phyloP scores from a whole-genome alignment of 225 moss, liverwort and hornwort species.

The Climacium dendroides region DNA sequence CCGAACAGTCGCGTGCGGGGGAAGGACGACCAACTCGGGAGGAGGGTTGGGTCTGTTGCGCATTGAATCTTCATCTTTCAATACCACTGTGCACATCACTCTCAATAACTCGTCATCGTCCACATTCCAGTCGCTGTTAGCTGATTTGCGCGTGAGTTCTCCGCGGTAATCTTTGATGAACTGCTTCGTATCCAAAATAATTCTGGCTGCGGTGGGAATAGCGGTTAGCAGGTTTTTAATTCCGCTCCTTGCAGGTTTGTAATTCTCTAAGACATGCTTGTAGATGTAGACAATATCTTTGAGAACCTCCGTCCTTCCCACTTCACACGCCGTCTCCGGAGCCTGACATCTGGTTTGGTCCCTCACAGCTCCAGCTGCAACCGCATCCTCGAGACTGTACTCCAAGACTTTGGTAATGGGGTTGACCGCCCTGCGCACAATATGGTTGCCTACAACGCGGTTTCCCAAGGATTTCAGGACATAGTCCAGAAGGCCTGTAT shows the following conservation, averaged over 20 bases:
- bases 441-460: constrained; percentile 75
- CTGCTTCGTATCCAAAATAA: constrained; percentile 90
- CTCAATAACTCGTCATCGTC: constrained; percentile 90
- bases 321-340: constrained; percentile 69
- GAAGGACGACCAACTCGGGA: constrained; percentile 83
- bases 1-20: constrained; percentile 88
- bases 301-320: constrained; percentile 84
- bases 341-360: constrained; percentile 40
- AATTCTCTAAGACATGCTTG: constrained; percentile 91
- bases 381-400: constrained; percentile 80
- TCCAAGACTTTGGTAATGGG: constrained; percentile 97
- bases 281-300: constrained; percentile 94
- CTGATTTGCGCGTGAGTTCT: constrained; percentile 85
- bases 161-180: constrained; percentile 98
- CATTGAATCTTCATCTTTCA: constrained; percentile 74
- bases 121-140: constrained; percentile 96
- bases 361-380: constrained; percentile 23
- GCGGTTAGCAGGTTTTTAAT: constrained; percentile 80
- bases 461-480: constrained; percentile 93
- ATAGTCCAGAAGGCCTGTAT: constrained; percentile 94
- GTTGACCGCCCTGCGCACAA: constrained; percentile 93
- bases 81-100: constrained; percentile 89
- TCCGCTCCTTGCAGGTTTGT: constrained; percentile 90
- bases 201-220: constrained; percentile 89
- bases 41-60: constrained; percentile 93